Conservation (phyloP, 1,284 basidiomycete genomes). For the Ganoderma boninense region DNA sequence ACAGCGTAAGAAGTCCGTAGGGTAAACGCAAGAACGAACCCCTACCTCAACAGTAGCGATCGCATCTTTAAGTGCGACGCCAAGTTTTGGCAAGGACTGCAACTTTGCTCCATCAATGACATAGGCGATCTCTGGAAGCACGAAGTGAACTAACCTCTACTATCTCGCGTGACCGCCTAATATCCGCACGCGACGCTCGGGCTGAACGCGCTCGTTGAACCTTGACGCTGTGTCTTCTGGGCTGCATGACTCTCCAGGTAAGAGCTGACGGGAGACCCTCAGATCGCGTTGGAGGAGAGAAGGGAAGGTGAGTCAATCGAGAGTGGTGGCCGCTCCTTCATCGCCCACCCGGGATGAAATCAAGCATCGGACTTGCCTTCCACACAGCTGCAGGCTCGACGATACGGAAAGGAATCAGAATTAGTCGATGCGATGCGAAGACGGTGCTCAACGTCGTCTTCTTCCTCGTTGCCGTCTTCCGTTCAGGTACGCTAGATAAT, state of each 20-base stretch:
- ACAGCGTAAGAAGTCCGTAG: not conserved
- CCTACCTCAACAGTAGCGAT: not conserved
- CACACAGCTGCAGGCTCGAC: not conserved
- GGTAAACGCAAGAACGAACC: not conserved
- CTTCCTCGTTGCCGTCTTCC: not conserved
- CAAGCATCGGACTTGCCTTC: not conserved
- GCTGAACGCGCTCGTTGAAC: slow-evolving; percentile 7
- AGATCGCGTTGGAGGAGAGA: too few species aligned
- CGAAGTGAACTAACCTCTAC: slow-evolving; percentile 14
- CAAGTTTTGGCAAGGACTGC: not conserved
- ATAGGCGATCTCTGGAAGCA: not conserved
- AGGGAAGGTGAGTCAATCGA: not conserved
- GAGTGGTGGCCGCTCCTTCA: not conserved
- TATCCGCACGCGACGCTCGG: not conserved
- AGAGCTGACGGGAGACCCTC: not conserved
- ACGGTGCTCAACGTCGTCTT: not conserved
- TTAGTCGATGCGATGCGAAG: not conserved
- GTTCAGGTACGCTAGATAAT: not conserved
- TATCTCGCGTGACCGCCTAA: slow-evolving; percentile 12
- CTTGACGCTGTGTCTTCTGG: slow-evolving; percentile 8
- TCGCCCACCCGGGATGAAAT: not conserved
- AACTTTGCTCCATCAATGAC: not conserved
- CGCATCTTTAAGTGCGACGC: slow-evolving; percentile 2
- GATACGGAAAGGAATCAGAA: not conserved
- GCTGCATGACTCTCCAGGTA: not conserved